phyloP scores from a whole-genome alignment of 495 filamentous ascomycete species.

The Melanomma pulvis-pyrius region DNA sequence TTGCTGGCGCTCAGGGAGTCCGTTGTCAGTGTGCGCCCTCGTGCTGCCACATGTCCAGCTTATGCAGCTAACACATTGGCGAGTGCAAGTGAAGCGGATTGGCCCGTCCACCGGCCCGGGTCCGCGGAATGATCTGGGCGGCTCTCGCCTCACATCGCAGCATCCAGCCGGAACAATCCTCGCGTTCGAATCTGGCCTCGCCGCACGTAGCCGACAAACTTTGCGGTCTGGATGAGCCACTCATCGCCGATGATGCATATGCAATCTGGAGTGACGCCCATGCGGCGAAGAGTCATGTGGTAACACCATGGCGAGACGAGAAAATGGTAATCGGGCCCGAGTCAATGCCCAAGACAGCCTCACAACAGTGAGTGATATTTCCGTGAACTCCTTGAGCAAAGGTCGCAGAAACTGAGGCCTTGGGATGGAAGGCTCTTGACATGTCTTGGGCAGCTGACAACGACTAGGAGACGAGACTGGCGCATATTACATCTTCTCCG shows the following conservation, averaged over 20 bases:
- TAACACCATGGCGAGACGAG: background rate
- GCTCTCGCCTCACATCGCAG: constrained; percentile 34
- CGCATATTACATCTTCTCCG: background rate
- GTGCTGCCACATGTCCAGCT: constrained; percentile 35
- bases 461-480: background rate
- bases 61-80: constrained; percentile 27
- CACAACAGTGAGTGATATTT: background rate
- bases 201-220: background rate
- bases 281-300: background rate
- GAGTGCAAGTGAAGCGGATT: constrained; percentile 17
- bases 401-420: background rate
- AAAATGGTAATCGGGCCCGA: background rate
- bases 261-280: constrained; percentile 2
- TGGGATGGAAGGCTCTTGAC: background rate
- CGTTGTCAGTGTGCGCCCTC: constrained; percentile 25
- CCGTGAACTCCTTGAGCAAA: background rate
- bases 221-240: constrained; percentile 12
- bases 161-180: constrained; percentile 10
- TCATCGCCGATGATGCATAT: constrained; percentile 11
- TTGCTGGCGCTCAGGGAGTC: constrained; percentile 31
- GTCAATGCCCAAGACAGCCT: background rate
- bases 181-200: constrained; percentile 1
- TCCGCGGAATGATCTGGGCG: constrained; percentile 23
- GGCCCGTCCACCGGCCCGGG: constrained; percentile 25
- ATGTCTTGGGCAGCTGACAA: background rate